Evolutionary conservation across 202 grass and related monocot genomes (phyloP), one percentile per base, ranked within the genome.

Genomic region (Bolboschoenoplectus hybrid): DNA sequence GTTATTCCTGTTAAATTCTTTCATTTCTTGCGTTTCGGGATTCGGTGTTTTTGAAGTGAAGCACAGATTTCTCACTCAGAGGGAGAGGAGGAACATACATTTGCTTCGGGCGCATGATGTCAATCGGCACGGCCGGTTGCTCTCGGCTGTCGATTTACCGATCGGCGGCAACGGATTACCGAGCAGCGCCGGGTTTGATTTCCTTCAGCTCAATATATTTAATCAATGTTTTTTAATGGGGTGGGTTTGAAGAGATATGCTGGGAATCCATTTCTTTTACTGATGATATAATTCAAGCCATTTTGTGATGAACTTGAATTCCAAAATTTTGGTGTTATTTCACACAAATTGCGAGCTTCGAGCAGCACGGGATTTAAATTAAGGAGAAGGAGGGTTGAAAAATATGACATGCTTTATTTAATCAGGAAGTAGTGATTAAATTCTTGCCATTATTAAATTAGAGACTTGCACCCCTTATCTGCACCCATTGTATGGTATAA

Each of bases 151-250:
- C 12, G 96, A 98, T 89, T 38, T 98, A 14, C 89, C 89, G 39
- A 79, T 98, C 49, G 91, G 96, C 50, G 96, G 96, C 82, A 44
- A 84, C 46, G 96, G 96, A n/a, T 83, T 98, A 49, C 90, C 96
- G 82, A 98, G 93, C 35, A 87, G 65, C 57, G 84, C 89, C 80
- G 93, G 97, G 97, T 99, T 87, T 71, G 73, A n/a, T 39, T 84
- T 65, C 66, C 14, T 38, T 74, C 7, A 49, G 17, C 35, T 53
- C 10, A 70, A 19, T 69, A 19, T 69, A 8, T 68, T 71, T 55
- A 1, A 7, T 77, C 9, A 14, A 13, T 34, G 61, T 57, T 75
- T 32, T 41, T 70, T 40, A 38, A 63, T 74, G 46, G n/a, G 19
- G 11, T 17, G 17, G 63, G n/a, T 35, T 84, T 39, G 11, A 80